These are phyloP conservation scores for Suillus spraguei DNA, from an alignment of 768 basidiomycete species.

Conservation along the genomic window DNA sequence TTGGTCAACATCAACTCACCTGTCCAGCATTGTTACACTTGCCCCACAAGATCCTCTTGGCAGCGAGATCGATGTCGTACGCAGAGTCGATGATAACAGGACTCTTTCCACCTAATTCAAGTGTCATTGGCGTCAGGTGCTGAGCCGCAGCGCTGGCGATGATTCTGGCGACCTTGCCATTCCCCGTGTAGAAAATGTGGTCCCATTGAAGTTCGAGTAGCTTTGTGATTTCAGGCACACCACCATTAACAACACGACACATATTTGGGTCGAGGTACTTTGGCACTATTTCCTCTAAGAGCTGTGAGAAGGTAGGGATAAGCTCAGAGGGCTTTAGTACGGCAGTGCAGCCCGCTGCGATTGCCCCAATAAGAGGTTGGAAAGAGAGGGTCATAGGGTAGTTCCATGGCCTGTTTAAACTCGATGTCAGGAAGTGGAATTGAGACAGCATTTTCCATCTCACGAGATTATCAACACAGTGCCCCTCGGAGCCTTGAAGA, in stretches of 20 bases:
- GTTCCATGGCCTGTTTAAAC: conserved; percentile 59
- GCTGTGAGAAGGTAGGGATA: conserved; percentile 46
- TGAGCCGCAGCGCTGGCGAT: conserved; percentile 28
- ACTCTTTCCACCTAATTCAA: conserved; percentile 43
- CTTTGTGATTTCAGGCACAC: conserved; percentile 39
- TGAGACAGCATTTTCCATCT: conserved; percentile 22
- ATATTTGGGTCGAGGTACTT: conserved; percentile 55
- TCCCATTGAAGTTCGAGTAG: conserved; percentile 34
- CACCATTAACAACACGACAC: conserved; percentile 56
- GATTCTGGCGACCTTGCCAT: conserved; percentile 28
- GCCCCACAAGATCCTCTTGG: conserved; percentile 67
- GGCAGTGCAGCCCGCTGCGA: conserved; percentile 72
- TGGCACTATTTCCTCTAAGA: conserved; percentile 57
- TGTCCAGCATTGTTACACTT: conserved; percentile 70
- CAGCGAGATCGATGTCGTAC: conserved; percentile 50
- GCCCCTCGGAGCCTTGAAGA: conserved; percentile 63
- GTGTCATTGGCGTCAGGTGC: conserved; percentile 36
- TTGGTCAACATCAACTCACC: conserved; percentile 29
- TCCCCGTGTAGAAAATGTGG: conserved; percentile 43
- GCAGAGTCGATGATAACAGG: conserved; percentile 48
- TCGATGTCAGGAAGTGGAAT: background rate
- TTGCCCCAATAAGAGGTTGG: conserved; percentile 67
- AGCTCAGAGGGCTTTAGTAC: conserved; percentile 69
- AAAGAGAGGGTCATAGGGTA: conserved; percentile 59
- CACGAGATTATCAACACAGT: conserved; percentile 63